Evolutionary conservation across 179 eudicot species (phyloP).

Genomic region (Corrigiola litoralis): DNA sequence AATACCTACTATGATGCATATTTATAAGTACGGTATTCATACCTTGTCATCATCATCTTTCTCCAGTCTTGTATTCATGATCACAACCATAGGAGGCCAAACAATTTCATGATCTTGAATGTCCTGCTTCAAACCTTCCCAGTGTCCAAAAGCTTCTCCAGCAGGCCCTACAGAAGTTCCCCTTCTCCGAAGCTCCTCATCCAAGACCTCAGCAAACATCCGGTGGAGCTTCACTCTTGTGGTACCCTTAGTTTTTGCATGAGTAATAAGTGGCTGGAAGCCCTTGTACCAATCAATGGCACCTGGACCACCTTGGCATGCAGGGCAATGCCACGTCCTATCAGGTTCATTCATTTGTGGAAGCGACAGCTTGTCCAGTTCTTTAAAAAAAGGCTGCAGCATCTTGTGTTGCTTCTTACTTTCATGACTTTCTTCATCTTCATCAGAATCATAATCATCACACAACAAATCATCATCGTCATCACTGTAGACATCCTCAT

Average conservation of each 20-base stretch:
- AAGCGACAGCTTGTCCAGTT: constrained; percentile 41
- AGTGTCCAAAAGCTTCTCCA: constrained; percentile 58
- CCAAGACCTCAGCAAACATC: constrained; percentile 58
- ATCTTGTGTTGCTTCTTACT: constrained; percentile 42
- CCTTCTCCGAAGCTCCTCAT: constrained; percentile 63
- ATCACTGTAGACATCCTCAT: constrained; percentile 31
- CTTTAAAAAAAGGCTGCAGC: constrained; percentile 47
- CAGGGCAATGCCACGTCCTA: constrained; percentile 92
- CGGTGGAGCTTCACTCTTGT: constrained; percentile 61
- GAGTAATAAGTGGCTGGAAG: constrained; percentile 53
- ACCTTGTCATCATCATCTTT: constrained; percentile 73
- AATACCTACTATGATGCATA: background rate
- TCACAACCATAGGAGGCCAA: constrained; percentile 88
- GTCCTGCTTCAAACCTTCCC: constrained; percentile 44
- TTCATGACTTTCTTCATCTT: constrained; percentile 32
- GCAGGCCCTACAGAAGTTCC: constrained; percentile 58
- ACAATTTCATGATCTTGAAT: constrained; percentile 46
- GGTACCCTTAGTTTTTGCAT: constrained; percentile 70
- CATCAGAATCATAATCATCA: constrained; percentile 66
- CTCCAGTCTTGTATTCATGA: constrained; percentile 65
- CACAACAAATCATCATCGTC: constrained; percentile 48
- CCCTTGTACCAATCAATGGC: constrained; percentile 78
- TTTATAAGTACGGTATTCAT: background rate
- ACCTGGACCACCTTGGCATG: constrained; percentile 88
- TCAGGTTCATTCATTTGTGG: constrained; percentile 58